A percentile compares a stretch with the other conserved stretches of the same genome.
These are phyloP conservation scores for Jamesozyma rosinii DNA, from an alignment of 805 yeast genomes.

Conservation along the genomic window DNA sequence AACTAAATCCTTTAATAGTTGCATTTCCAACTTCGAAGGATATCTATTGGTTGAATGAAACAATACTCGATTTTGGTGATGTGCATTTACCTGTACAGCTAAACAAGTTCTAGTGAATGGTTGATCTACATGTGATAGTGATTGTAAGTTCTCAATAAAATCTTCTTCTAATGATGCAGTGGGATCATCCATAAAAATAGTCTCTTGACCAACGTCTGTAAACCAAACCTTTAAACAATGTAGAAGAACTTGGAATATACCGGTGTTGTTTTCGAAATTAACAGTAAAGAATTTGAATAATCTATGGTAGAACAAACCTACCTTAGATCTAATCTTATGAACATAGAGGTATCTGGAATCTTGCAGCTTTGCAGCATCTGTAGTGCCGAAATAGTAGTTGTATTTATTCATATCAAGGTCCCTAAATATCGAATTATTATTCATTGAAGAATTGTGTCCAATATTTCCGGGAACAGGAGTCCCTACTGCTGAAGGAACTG, in stretches of 20 bases:
- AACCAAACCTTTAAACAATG: slow-evolving; percentile 68
- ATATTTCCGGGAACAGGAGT: slow-evolving; percentile 32
- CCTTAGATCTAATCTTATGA: slow-evolving; percentile 49
- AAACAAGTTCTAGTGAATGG: slow-evolving; percentile 70
- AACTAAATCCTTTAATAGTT: slow-evolving; percentile 57
- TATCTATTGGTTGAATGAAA: slow-evolving; percentile 65
- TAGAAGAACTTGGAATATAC: slow-evolving; percentile 50
- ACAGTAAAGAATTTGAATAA: slow-evolving; percentile 40
- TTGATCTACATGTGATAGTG: slow-evolving; percentile 52
- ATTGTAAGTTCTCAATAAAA: slow-evolving; percentile 49
- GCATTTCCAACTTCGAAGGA: slow-evolving; percentile 55
- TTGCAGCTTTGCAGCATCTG: slow-evolving; percentile 36
- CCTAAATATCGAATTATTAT: slow-evolving; percentile 47
- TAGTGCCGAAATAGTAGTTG: slow-evolving; percentile 55
- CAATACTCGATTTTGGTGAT: slow-evolving; percentile 65
- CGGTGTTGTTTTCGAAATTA: slow-evolving; percentile 53
- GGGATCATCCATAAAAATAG: slow-evolving; percentile 48
- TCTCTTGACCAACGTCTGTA: slow-evolving; percentile 68
- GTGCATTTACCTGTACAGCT: slow-evolving; percentile 64
- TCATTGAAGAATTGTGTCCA: slow-evolving; percentile 37
- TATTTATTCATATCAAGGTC: slow-evolving; percentile 55
- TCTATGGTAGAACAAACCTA: slow-evolving; percentile 58
- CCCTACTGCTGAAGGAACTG: slow-evolving; percentile 30
- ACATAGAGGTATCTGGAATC: slow-evolving; percentile 41
- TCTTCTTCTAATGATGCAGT: slow-evolving; percentile 44